phyloP scores from a whole-genome alignment of 306 rosid genomes.

The Coriaria nepalensis region DNA sequence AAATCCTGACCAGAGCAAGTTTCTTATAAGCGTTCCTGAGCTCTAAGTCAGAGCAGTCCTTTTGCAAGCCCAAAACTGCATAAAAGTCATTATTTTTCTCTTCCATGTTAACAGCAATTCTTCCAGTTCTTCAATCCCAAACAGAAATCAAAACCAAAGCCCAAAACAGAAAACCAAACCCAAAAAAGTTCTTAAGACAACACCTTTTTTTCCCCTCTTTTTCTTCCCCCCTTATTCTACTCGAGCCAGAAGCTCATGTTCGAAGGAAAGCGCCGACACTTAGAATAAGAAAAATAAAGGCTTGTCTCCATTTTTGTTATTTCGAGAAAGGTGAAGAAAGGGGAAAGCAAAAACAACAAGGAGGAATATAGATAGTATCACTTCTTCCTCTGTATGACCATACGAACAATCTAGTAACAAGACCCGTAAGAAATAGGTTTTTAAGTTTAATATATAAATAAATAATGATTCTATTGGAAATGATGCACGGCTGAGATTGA shows the following conservation, averaged over 20 bases:
- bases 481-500: slow-evolving; percentile 54
- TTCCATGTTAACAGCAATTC: slow-evolving; percentile 44
- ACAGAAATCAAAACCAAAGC: slow-evolving; percentile 5
- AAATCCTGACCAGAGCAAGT: slow-evolving; percentile 68
- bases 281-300: background rate
- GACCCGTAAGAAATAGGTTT: slow-evolving; percentile 24
- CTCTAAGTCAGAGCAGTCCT: slow-evolving; percentile 67
- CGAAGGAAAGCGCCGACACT: too few species aligned
- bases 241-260: slow-evolving; percentile 3
- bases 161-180: background rate
- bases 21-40: slow-evolving; percentile 73
- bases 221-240: background rate
- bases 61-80: slow-evolving; percentile 57
- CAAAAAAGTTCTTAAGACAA: slow-evolving; percentile 8
- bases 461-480: background rate
- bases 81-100: slow-evolving; percentile 51
- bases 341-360: background rate
- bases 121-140: slow-evolving; percentile 7
- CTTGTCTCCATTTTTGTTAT: slow-evolving; percentile 15
- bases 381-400: slow-evolving; percentile 10
- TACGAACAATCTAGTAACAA: slow-evolving; percentile 45
- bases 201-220: background rate
- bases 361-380: slow-evolving; percentile 5
- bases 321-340: slow-evolving; percentile 6
- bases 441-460: too few species aligned